Conservation (phyloP, 495 filamentous ascomycete genomes). For the Lasiosphaeria hispida region DNA sequence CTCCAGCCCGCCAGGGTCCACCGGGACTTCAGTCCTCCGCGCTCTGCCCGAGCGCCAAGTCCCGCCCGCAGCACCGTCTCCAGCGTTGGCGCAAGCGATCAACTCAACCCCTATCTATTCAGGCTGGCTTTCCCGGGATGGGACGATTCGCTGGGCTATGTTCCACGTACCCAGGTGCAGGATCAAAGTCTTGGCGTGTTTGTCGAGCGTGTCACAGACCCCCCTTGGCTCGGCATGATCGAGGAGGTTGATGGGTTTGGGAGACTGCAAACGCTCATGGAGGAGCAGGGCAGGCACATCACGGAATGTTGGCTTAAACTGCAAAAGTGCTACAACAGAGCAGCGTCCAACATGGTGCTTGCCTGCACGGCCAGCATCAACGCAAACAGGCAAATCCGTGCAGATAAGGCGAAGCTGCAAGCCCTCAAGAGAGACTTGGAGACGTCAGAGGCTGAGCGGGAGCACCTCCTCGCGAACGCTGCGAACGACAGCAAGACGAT, state of each 20-base stretch:
- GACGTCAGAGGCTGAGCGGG: neutral
- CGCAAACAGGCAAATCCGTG: neutral
- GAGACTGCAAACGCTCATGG: neutral
- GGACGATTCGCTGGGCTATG: neutral
- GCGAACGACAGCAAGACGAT: no score
- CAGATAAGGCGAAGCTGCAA: neutral
- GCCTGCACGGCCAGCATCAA: neutral
- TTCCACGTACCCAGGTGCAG: neutral
- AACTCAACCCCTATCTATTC: no score
- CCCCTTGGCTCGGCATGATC: neutral
- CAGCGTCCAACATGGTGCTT: neutral
- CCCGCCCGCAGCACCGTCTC: no score
- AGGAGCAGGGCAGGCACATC: neutral
- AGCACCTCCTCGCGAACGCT: no score
- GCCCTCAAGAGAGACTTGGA: neutral
- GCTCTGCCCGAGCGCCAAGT: no score
- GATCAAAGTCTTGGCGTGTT: neutral
- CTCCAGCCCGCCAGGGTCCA: no score
- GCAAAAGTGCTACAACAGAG: neutral
- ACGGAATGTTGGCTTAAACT: neutral
- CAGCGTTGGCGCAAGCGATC: no score
- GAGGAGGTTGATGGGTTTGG: neutral
- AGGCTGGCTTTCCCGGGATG: no score
- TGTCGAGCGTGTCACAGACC: neutral
- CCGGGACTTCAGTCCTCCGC: no score